Conservation (phyloP, 495 filamentous ascomycete genomes). For the Podospora tetraspora region DNA sequence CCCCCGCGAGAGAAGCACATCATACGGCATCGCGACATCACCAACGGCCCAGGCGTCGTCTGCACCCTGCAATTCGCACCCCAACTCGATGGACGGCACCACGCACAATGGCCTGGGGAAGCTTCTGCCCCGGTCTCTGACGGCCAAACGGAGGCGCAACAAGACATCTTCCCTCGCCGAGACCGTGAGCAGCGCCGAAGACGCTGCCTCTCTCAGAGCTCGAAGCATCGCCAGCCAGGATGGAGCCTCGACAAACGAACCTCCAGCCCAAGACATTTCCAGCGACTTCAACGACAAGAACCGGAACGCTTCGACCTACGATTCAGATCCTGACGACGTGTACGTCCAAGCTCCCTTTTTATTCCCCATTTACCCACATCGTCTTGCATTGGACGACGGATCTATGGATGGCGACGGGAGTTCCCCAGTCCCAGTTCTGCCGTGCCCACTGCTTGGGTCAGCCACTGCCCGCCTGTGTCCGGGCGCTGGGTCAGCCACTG, state of each 20-base stretch:
- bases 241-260: slow-evolving; percentile 19
- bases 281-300: slow-evolving; percentile 15
- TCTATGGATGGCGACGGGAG: no score
- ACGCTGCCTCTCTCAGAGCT: slow-evolving; percentile 16
- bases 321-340: slow-evolving; percentile 17
- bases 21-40: neutral
- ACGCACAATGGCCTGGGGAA: slow-evolving; percentile 40
- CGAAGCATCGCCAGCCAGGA: slow-evolving; percentile 25
- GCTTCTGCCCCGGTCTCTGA: slow-evolving; percentile 43
- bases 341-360: slow-evolving; percentile 16
- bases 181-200: slow-evolving; percentile 22
- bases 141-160: slow-evolving; percentile 40
- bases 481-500: neutral
- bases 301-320: slow-evolving; percentile 16
- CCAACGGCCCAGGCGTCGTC: neutral
- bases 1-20: neutral
- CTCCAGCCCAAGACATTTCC: slow-evolving; percentile 1
- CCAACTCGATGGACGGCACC: slow-evolving; percentile 25
- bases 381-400: neutral
- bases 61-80: neutral
- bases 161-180: slow-evolving; percentile 25
- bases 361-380: neutral
- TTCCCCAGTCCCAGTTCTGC: neutral
- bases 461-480: neutral
- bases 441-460: neutral